phyloP scores from a whole-genome alignment of 2,329 filamentous ascomycete species.

The Hirsutella minnesotensis region DNA sequence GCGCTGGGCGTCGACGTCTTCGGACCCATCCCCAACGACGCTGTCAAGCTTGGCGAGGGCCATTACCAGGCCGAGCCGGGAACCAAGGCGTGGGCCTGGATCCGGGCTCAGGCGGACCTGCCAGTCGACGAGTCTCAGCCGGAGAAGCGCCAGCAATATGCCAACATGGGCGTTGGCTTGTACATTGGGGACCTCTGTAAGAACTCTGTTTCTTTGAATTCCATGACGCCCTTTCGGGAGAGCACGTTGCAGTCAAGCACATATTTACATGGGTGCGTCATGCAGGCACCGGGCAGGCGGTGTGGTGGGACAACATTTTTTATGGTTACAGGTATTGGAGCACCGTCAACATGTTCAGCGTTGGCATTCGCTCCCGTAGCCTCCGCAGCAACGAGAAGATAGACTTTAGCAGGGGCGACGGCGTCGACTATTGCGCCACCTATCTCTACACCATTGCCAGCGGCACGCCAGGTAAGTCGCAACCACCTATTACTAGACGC shows the following conservation, averaged over 20 bases:
- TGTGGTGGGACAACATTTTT: slow-evolving; percentile 8
- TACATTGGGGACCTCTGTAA: slow-evolving; percentile 8
- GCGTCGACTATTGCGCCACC: slow-evolving; percentile 6
- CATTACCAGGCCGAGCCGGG: slow-evolving; percentile 10
- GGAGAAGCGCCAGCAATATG: slow-evolving; percentile 4
- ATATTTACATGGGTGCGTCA: neutral
- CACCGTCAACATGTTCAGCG: slow-evolving; percentile 6
- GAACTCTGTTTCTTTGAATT: neutral
- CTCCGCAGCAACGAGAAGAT: slow-evolving; percentile 10
- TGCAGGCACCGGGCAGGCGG: slow-evolving; percentile 7
- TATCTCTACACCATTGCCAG: slow-evolving; percentile 4
- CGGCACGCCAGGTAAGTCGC: slow-evolving; percentile 2
- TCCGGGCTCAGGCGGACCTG: slow-evolving; percentile 10
- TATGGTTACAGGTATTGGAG: slow-evolving; percentile 6
- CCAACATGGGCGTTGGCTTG: slow-evolving; percentile 10
- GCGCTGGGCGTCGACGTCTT: slow-evolving; percentile 8
- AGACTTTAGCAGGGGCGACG: slow-evolving; percentile 7
- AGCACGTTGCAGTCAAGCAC: accelerated
- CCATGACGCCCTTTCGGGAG: too few species aligned
- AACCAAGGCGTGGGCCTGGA: slow-evolving; percentile 10
- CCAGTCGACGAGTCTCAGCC: neutral
- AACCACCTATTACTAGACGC: too few species aligned
- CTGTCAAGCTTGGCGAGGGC: slow-evolving; percentile 6
- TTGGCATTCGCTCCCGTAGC: slow-evolving; percentile 9
- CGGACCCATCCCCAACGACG: slow-evolving; percentile 9